Evolutionary conservation across 805 yeast species (phyloP).

Genomic region (Candida easanensis): DNA sequence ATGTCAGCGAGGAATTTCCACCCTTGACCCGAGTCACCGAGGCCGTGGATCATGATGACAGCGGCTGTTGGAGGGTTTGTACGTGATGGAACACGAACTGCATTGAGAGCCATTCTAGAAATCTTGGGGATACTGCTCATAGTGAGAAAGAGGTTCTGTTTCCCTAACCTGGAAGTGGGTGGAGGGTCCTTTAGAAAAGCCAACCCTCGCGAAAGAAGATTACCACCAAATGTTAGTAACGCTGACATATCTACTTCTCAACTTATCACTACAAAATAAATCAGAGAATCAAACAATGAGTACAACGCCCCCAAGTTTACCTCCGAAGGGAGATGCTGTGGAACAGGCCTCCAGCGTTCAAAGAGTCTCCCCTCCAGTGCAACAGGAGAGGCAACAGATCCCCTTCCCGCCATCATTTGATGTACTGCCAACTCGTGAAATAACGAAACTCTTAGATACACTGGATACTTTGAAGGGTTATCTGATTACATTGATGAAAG

Average conservation of each 20-base stretch:
- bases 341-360: background rate
- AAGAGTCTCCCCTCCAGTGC: background rate
- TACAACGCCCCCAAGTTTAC: constrained; percentile 16
- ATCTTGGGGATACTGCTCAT: background rate
- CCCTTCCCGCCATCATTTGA: constrained; percentile 22
- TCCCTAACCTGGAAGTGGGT: background rate
- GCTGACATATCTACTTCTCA: background rate
- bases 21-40: constrained; percentile 89
- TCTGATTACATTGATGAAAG: constrained; percentile 22
- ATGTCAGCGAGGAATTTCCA: constrained; percentile 81
- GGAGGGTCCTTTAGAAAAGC: background rate
- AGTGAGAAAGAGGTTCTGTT: too few relatives aligned
- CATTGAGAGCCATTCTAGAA: constrained; percentile 20
- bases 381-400: constrained; percentile 11
- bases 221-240: background rate
- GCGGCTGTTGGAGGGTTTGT: constrained; percentile 51
- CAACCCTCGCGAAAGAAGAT: background rate
- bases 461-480: constrained; percentile 29
- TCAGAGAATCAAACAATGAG: background rate
- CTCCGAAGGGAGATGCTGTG: constrained; percentile 14
- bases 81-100: constrained; percentile 32
- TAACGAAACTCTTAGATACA: constrained; percentile 21
- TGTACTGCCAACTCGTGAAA: constrained; percentile 22
- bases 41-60: constrained; percentile 79
- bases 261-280: background rate